Evolutionary conservation across 768 basidiomycete species (phyloP).

Genomic region (Hygrocybe punicea): DNA sequence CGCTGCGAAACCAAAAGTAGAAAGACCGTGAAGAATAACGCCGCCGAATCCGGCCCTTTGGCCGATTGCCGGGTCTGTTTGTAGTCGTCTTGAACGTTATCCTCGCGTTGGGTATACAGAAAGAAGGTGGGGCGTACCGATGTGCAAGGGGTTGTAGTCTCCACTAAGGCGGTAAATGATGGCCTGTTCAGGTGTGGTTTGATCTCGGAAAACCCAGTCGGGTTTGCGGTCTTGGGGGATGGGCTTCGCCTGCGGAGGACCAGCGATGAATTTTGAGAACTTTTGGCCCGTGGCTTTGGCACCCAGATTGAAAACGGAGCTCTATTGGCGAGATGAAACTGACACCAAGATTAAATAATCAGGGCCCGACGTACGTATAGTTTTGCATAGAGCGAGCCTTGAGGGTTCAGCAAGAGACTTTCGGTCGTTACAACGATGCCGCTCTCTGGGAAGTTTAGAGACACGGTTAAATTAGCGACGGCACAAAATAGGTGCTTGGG

Average conservation of each 20-base stretch:
- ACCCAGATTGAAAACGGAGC: slow-evolving; percentile 67
- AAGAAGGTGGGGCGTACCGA: slow-evolving; percentile 41
- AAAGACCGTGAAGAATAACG: slow-evolving; percentile 81
- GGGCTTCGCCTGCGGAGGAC: slow-evolving; percentile 57
- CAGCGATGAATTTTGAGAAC: slow-evolving; percentile 59
- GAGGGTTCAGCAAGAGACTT: slow-evolving; percentile 56
- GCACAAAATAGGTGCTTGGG: slow-evolving; percentile 25
- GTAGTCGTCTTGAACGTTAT: not conserved
- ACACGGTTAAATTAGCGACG: not conserved
- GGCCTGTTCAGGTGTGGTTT: slow-evolving; percentile 65
- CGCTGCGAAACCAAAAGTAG: slow-evolving; percentile 78
- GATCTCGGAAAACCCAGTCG: slow-evolving; percentile 58
- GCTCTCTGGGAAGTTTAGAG: slow-evolving; percentile 46
- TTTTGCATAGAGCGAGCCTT: slow-evolving; percentile 57
- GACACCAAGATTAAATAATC: not conserved
- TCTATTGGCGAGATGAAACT: slow-evolving; percentile 32
- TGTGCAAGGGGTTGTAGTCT: slow-evolving; percentile 77
- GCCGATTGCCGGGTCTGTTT: slow-evolving; percentile 70
- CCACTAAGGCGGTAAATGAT: slow-evolving; percentile 70
- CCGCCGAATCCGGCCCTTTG: slow-evolving; percentile 73
- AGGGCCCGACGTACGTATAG: slow-evolving; percentile 47
- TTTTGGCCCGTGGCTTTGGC: slow-evolving; percentile 60
- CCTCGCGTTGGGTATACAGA: not conserved
- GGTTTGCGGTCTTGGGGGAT: slow-evolving; percentile 59
- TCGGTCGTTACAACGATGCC: slow-evolving; percentile 72